These are phyloP conservation scores for Umbelopsis vinacea DNA, from an alignment of 192 early-diverging fungal genomes.

Conservation along the genomic window DNA sequence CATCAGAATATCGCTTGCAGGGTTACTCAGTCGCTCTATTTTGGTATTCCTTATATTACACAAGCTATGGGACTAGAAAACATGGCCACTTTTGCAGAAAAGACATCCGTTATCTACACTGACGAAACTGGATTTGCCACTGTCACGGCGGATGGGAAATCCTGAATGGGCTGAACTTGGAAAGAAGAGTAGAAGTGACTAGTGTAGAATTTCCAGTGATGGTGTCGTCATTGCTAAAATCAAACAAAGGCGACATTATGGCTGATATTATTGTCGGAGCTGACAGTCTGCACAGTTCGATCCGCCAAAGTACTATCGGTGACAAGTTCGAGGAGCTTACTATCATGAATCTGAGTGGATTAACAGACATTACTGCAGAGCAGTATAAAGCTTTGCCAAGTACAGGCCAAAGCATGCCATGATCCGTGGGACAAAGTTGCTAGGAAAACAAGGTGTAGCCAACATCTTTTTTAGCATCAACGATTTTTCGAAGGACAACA, in stretches of 20 bases:
- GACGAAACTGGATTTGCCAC: conserved; percentile 1
- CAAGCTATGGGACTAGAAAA: neutral
- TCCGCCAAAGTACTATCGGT: too few relatives aligned
- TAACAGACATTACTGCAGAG: neutral
- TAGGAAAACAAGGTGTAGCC: neutral
- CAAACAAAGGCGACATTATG: too few relatives aligned
- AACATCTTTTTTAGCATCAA: neutral
- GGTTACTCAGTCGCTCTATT: conserved; percentile 4
- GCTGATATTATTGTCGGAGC: too few relatives aligned
- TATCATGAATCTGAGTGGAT: neutral
- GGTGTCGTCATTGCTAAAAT: too few relatives aligned
- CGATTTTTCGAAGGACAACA: conserved; percentile 8
- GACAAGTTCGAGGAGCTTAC: conserved; percentile 1
- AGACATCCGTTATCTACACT: neutral
- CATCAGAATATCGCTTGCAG: neutral
- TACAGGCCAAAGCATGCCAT: conserved; percentile 8
- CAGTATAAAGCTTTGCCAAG: neutral
- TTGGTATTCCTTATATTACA: neutral
- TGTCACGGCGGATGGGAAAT: neutral
- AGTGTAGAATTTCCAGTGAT: too few relatives aligned
- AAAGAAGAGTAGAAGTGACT: too few relatives aligned
- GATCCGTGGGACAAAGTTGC: neutral
- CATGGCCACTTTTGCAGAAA: neutral
- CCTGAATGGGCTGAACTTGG: too few relatives aligned
- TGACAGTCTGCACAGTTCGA: too few relatives aligned